Evolutionary conservation across 2,329 filamentous ascomycete genomes (phyloP), one percentile per base, ranked within the genome.

Genomic region (Massarina eburnea): DNA sequence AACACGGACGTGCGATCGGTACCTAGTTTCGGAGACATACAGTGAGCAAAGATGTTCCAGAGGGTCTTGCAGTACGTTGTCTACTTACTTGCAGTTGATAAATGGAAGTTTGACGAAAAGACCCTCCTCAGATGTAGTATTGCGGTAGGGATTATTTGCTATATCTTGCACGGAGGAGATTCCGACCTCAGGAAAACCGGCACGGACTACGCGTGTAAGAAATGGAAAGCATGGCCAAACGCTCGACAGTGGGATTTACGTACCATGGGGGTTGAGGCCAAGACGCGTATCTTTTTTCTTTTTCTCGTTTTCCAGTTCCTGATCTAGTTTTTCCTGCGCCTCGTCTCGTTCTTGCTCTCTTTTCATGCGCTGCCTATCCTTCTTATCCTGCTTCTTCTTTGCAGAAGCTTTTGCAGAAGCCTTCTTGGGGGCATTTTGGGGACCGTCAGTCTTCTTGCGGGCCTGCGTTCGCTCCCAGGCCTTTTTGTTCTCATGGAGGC

Each of bases 1-100:
- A 1, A 95, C 85, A n/a, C 89, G 85, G 27, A 89, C 84, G 26
- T 79, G 76, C 18, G 82, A 75, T 37, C 83, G 81, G 64, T 91
- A 91, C n/a, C n/a, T n/a, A n/a, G n/a, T n/a, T n/a, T n/a, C n/a
- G n/a, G n/a, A n/a, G n/a, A n/a, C n/a, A n/a, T n/a, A n/a, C n/a
- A n/a, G n/a, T n/a, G n/a, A n/a, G n/a, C n/a, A n/a, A n/a, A n/a
- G n/a, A n/a, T n/a, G n/a, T n/a, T n/a, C n/a, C n/a, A n/a, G n/a
- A n/a, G n/a, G n/a, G n/a, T n/a, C n/a, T n/a, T n/a, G n/a, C n/a
- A n/a, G n/a, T n/a, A n/a, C n/a, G n/a, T n/a, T n/a, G n/a, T n/a
- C n/a, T n/a, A n/a, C n/a, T n/a, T n/a, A n/a, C 33, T 83, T 87
- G 45, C 79, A 73, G 60, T 91, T 90, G 45, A 84, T 77, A 59